Base-by-base conservation (phyloP, 2,329 filamentous ascomycete species). In the Claviceps fusiformis region DNA sequence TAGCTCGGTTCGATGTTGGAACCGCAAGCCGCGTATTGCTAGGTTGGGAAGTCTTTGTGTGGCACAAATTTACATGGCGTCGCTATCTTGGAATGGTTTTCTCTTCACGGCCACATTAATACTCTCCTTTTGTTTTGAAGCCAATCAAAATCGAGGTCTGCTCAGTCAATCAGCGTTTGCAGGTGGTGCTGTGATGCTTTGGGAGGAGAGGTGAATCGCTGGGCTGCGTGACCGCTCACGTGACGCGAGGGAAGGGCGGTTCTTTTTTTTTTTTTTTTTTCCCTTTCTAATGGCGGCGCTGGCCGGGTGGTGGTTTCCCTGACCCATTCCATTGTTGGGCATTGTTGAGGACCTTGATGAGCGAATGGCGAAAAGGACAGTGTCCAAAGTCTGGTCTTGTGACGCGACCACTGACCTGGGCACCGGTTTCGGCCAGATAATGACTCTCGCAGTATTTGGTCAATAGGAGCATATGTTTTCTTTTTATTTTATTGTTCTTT, bases 41-140 rank as follows among this genome's bases (percentile, higher is more conserved):
- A 58, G 24, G 59, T 27, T 49, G 46, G 46, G 60, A 70, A 68
- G 68, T 70, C 66, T 67, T 67, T 62, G 56, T 63, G 51, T 54
- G 61, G 66, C 64, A 64, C 57, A 63, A 59, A 17, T 63, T 67
- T 19, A 61, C 63, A 66, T 64, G 62, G 63, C 61, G 63, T 48
- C 60, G 65, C 65, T 68, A 68, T 65, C 62, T 67, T 62, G 45
- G 27, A 27, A 13, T 31, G 60, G 57, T 52, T 41, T 54, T 60
- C 67, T 66, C 64, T 62, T 62, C 58, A 52, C 27, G 55, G 54
- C 54, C 54, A 52, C 57, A 53, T 60, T 59, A 3, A 10, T 37
- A 9, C 17, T 41, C 9, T 17, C 5, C 7, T 17, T 41, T 41
- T 41, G 3, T 13, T 44, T 41, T 46, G 59, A 62, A 55, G 59